phyloP scores from a whole-genome alignment of 1,284 basidiomycete genomes.

The Anthracocystis panici-leucophaei region DNA sequence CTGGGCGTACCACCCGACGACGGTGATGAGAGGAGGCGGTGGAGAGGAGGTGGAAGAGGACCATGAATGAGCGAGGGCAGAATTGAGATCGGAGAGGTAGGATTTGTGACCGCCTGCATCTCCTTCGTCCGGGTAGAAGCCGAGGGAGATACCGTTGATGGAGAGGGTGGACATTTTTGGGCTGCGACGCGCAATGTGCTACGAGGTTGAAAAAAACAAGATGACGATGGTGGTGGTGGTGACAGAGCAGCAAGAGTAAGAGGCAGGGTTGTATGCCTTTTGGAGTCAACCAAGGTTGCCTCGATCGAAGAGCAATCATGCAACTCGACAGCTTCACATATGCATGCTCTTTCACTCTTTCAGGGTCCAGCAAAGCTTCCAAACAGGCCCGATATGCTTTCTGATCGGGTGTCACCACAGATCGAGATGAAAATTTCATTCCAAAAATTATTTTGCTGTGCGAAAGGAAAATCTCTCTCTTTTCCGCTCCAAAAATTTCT shows the following conservation, averaged over 20 bases:
- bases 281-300: neutral
- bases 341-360: neutral
- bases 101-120: slow-evolving; percentile 38
- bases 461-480: slow-evolving; percentile 7
- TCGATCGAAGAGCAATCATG: no score
- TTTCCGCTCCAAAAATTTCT: neutral
- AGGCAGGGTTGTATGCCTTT: neutral
- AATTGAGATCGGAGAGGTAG: slow-evolving; percentile 38
- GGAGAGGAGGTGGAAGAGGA: neutral
- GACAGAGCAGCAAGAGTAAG: neutral
- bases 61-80: slow-evolving; percentile 17
- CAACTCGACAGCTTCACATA: neutral
- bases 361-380: slow-evolving; percentile 2
- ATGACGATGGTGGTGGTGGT: neutral
- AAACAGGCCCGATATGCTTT: neutral
- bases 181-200: no score
- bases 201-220: no score
- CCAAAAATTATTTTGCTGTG: slow-evolving; percentile 15
- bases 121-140: slow-evolving; percentile 46
- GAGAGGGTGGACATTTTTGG: slow-evolving; percentile 3
- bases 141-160: slow-evolving; percentile 23
- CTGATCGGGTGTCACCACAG: neutral
- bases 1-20: slow-evolving; percentile 43
- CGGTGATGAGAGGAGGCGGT: slow-evolving; percentile 16
- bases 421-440: slow-evolving; percentile 40